These are phyloP conservation scores for Cytospora piceicola DNA, from an alignment of 2,329 filamentous ascomycete genomes.

Conservation along the genomic window DNA sequence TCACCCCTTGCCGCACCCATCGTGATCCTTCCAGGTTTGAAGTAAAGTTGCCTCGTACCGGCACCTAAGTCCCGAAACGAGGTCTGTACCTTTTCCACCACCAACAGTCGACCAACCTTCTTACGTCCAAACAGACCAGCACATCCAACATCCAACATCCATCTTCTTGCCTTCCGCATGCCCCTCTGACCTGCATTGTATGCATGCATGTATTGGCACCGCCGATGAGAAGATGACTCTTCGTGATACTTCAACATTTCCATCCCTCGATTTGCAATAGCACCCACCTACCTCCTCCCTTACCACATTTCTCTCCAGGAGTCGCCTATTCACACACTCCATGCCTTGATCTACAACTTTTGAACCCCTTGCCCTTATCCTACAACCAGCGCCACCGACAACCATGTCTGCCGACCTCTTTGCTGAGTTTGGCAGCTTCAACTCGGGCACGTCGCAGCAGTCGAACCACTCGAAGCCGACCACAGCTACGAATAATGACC, in stretches of 20 bases:
- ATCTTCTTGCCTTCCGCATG: conserved; percentile 12
- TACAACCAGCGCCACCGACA: conserved; percentile 19
- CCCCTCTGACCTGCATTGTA: conserved; percentile 14
- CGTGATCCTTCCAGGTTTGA: conserved; percentile 2
- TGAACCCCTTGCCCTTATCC: conserved; percentile 16
- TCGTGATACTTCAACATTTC: conserved; percentile 2
- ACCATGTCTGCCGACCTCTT: conserved; percentile 69
- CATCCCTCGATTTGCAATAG: conserved; percentile 11
- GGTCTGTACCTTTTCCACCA: conserved; percentile 14
- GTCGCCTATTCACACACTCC: conserved; percentile 1
- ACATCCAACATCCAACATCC: background rate
- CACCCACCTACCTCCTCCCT: background rate
- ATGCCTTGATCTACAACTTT: conserved; percentile 3
- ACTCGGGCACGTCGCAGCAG: conserved; percentile 41
- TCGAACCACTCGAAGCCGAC: conserved; percentile 28
- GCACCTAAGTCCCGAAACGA: conserved; percentile 2
- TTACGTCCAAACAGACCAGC: conserved; percentile 6
- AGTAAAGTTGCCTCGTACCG: background rate
- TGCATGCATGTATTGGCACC: conserved; percentile 6
- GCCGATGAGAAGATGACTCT: conserved; percentile 20
- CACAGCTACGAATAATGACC: conserved; percentile 34
- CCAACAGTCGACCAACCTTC: conserved; percentile 13
- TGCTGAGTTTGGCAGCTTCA: conserved; percentile 61
- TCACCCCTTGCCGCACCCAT: background rate
- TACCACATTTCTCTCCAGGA: background rate